These are phyloP conservation scores for Myxozyma udenii DNA, from an alignment of 805 yeast species.

Conservation along the genomic window DNA sequence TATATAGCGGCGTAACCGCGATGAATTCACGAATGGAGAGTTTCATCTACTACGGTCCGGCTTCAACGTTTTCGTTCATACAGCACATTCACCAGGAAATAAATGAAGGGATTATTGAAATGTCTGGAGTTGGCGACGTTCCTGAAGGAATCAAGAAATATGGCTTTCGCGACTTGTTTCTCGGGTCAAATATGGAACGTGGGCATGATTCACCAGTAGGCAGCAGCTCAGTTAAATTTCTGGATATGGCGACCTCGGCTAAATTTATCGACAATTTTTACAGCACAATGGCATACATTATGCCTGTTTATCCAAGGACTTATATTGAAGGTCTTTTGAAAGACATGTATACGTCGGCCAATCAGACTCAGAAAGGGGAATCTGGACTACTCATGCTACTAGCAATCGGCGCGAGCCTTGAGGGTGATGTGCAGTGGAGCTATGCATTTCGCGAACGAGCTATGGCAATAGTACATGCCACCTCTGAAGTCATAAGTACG, in stretches of 20 bases:
- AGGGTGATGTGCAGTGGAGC: slow-evolving; percentile 22
- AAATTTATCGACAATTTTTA: slow-evolving; percentile 18
- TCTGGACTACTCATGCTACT: slow-evolving; percentile 18
- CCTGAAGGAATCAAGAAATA: slow-evolving; percentile 25
- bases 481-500: slow-evolving; percentile 14
- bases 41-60: slow-evolving; percentile 29
- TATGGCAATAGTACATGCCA: slow-evolving; percentile 11
- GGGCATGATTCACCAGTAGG: not conserved
- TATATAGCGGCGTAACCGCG: slow-evolving; percentile 24
- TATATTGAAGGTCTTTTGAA: slow-evolving; percentile 12
- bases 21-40: slow-evolving; percentile 18
- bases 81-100: slow-evolving; percentile 29
- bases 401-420: slow-evolving; percentile 26
- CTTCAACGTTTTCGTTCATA: slow-evolving; percentile 27
- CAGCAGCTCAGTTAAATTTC: slow-evolving; percentile 6
- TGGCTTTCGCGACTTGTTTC: slow-evolving; percentile 26
- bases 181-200: slow-evolving; percentile 11
- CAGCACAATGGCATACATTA: slow-evolving; percentile 19
- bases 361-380: slow-evolving; percentile 3
- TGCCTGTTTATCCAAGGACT: slow-evolving; percentile 22
- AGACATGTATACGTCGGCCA: slow-evolving; percentile 10
- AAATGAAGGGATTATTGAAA: slow-evolving; percentile 15
- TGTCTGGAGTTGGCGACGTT: slow-evolving; percentile 25
- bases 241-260: slow-evolving; percentile 13
- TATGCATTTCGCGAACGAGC: slow-evolving; percentile 9